phyloP scores from a whole-genome alignment of 768 basidiomycete genomes.

The Lactifluus rugatus region DNA sequence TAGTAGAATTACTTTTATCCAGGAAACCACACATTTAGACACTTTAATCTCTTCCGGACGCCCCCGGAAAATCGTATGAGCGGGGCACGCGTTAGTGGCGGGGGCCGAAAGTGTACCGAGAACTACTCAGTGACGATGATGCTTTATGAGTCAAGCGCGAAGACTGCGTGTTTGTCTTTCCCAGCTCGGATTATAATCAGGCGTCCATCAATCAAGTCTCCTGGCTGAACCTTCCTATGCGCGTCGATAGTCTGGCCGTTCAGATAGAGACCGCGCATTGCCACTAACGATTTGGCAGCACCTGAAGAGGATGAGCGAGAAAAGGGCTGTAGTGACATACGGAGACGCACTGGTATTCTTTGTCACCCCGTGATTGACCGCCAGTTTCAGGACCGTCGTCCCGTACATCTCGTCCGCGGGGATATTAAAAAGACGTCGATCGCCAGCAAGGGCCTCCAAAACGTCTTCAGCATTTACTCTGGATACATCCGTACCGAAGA shows the following conservation, averaged over 20 bases:
- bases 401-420: slow-evolving; percentile 43
- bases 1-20: neutral
- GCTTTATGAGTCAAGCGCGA: neutral
- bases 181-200: slow-evolving; percentile 19
- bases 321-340: neutral
- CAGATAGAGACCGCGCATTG: slow-evolving; percentile 18
- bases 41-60: neutral
- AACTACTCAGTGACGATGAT: neutral
- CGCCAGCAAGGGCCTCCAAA: slow-evolving; percentile 48
- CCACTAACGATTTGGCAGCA: slow-evolving; percentile 14
- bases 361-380: slow-evolving; percentile 41
- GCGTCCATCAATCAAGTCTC: slow-evolving; percentile 16
- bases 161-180: slow-evolving; percentile 18
- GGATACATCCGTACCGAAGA: slow-evolving; percentile 34
- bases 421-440: slow-evolving; percentile 50
- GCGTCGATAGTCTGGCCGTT: slow-evolving; percentile 12
- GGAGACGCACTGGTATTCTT: slow-evolving; percentile 35
- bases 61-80: neutral
- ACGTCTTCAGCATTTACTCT: slow-evolving; percentile 45
- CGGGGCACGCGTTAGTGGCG: neutral
- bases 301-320: slow-evolving; percentile 4
- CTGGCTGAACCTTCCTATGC: neutral
- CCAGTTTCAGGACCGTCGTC: slow-evolving; percentile 51
- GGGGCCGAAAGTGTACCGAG: neutral
- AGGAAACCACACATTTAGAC: neutral